Evolutionary conservation across 345 rosid genomes (phyloP).

Genomic region (Eucalyptus curtisii): DNA sequence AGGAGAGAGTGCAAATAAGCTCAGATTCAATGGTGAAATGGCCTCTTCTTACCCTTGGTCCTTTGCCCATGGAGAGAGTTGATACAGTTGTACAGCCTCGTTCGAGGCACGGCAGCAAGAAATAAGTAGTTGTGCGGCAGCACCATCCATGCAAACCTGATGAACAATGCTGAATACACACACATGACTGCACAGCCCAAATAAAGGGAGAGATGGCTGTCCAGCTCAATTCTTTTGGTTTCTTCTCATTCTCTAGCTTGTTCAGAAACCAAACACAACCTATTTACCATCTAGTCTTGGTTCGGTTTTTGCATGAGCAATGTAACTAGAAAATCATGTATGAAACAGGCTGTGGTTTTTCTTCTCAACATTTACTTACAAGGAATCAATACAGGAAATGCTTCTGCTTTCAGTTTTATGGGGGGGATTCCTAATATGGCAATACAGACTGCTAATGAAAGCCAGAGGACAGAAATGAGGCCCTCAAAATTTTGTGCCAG

Average conservation of each 20-base stretch:
- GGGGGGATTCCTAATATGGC: background rate
- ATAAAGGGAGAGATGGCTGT: background rate
- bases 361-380: background rate
- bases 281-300: background rate
- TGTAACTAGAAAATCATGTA: background rate
- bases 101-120: constrained; percentile 35
- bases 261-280: background rate
- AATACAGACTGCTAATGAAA: background rate
- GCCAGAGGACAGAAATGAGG: background rate
- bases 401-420: background rate
- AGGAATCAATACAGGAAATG: background rate
- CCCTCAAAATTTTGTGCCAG: background rate
- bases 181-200: constrained; percentile 15
- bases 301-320: background rate
- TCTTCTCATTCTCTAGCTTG: background rate
- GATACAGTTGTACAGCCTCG: constrained; percentile 89
- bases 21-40: background rate
- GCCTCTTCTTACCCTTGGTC: constrained; percentile 37
- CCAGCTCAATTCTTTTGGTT: background rate
- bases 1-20: background rate
- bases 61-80: constrained; percentile 81
- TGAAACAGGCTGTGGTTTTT: background rate
- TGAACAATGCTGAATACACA: constrained; percentile 18
- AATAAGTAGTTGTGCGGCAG: constrained; percentile 24
- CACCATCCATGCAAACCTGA: constrained; percentile 40